phyloP scores from a whole-genome alignment of 176 grass and related monocot species.

The Rhynchospora tenuis region DNA sequence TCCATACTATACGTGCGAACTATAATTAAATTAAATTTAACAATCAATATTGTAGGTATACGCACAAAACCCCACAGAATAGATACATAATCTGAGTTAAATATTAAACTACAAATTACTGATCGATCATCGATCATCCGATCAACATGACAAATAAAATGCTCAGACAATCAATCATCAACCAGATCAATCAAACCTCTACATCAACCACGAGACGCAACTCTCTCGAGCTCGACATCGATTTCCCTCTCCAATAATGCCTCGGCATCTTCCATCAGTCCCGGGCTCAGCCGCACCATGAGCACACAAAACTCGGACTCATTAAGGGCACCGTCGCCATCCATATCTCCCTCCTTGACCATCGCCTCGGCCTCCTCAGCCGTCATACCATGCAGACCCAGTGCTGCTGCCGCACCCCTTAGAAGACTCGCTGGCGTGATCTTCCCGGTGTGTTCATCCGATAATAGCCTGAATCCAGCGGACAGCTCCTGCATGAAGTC shows the following conservation, averaged over 20 bases:
- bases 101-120: neutral
- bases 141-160: neutral
- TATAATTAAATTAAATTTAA: neutral
- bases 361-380: constrained; percentile 52
- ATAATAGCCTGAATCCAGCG: constrained; percentile 56
- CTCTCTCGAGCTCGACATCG: constrained; percentile 8
- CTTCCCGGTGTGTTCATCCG: constrained; percentile 40
- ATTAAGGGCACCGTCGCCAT: constrained; percentile 66
- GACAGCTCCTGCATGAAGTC: constrained; percentile 60
- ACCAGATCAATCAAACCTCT: neutral
- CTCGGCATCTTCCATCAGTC: constrained; percentile 58
- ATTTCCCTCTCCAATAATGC: constrained; percentile 13
- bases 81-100: neutral
- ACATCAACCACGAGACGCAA: constrained; percentile 4
- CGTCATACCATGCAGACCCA: constrained; percentile 50
- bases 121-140: neutral
- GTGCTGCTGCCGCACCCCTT: constrained; percentile 24
- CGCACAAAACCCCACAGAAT: neutral
- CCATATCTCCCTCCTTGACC: constrained; percentile 66
- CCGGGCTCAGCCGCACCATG: constrained; percentile 74
- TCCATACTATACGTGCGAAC: too few relatives aligned
- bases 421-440: constrained; percentile 68
- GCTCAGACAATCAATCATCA: neutral
- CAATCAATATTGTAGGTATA: neutral
- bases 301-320: constrained; percentile 83